These are phyloP conservation scores for Fusarium miscanthi DNA, from an alignment of 2,329 filamentous ascomycete genomes.

Conservation along the genomic window DNA sequence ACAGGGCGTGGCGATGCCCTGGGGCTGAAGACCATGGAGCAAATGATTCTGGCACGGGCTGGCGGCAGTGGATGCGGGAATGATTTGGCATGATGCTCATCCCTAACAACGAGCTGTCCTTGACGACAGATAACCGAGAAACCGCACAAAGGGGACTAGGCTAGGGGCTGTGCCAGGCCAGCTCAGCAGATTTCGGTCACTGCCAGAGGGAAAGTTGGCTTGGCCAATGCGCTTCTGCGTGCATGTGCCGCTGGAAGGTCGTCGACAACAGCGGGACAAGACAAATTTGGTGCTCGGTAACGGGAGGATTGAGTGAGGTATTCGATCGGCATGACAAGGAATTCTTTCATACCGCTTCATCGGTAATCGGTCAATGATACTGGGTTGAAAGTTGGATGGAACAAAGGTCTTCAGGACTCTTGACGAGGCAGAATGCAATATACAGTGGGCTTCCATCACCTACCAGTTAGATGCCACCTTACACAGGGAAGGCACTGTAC, in stretches of 20 bases:
- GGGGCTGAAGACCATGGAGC: conserved; percentile 38
- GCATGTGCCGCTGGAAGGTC: conserved; percentile 16
- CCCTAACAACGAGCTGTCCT: neutral
- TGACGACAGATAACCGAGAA: conserved; percentile 21
- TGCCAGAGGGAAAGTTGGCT: conserved; percentile 29
- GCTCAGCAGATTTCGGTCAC: conserved; percentile 35
- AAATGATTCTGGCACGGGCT: conserved; percentile 35
- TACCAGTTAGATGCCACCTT: neutral
- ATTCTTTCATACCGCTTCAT: conserved; percentile 16
- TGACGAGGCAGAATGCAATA: conserved; percentile 25
- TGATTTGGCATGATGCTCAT: conserved; percentile 13
- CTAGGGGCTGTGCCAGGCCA: conserved; percentile 36
- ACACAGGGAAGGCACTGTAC: neutral
- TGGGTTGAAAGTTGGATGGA: conserved; percentile 11
- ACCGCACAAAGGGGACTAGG: neutral
- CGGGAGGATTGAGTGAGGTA: conserved; percentile 24
- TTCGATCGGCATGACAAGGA: conserved; percentile 13
- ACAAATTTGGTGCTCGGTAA: conserved; percentile 28
- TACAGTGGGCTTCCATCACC: neutral
- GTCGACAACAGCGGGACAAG: neutral
- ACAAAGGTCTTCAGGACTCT: conserved; percentile 2
- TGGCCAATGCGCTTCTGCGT: conserved; percentile 8
- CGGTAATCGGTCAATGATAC: conserved; percentile 8
- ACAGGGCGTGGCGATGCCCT: conserved; percentile 32
- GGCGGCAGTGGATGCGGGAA: conserved; percentile 36